Evolutionary conservation across 164 flowering plant genomes (phyloP), one percentile per base, ranked within the genome.

Genomic region (Berberis thunbergii): DNA sequence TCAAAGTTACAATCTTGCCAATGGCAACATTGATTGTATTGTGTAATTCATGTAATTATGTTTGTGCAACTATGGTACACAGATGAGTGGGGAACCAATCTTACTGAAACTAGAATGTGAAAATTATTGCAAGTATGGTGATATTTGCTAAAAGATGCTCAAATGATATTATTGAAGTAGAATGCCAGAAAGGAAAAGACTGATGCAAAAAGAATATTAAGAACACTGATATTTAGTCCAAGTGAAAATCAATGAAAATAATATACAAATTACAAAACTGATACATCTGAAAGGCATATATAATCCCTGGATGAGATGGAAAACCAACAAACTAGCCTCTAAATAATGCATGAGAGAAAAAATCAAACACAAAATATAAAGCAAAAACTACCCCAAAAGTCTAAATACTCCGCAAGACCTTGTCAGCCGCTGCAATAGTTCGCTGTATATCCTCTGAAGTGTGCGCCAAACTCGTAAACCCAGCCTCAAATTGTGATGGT

Each of bases 401-500:
- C 72, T 80, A 88, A 60, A 89, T 79, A 67, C 69, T 63, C 68
- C 57, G 69, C 60, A 91, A 79, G 62, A 89, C 91, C 78, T 78
- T 89, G 69, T 86, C 96, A 44, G 96, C 97, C 1, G 99, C 96
- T 1, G 83, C 85, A 50, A 94, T 83, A 0, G 96, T 91, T 48
- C 60, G 65, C 72, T 87, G 81, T 55, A 91, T 84, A 64, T 94
- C 97, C 62, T 86, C 86, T 13, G 79, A 11, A 11, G 84, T 77
- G 77, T 89, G 97, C 4, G 96, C 91, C 80, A 91, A 84, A 78
- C 99, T 78, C 10, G 96, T 91, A 70, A 94, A 94, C 26, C 99
- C 95, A 55, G 97, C 96, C 75, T 89, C 97, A 77, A 85, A 95
- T 69, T 86, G 97, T 41, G 99, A 95, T 61, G 97, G 97, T 8